Evolutionary conservation across 2,329 filamentous ascomycete species (phyloP), one percentile per base, ranked within the genome.

Genomic region (Claviceps quebecensis): DNA sequence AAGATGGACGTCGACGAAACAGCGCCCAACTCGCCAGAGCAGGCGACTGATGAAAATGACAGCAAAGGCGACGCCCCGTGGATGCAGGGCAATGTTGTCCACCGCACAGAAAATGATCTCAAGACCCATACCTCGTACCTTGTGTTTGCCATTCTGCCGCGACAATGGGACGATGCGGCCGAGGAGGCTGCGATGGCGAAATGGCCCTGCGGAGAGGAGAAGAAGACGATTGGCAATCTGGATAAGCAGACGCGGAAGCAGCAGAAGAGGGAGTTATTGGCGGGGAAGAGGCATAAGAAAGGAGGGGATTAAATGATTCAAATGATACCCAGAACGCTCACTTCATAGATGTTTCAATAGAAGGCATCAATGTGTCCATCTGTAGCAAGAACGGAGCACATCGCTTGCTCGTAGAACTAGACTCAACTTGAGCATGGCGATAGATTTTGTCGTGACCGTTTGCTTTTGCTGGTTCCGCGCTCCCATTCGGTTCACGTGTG

Each of bases 61-160:
- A 57, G 59, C 16, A 59, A 60, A 4, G 61, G 66, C 4, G 61
- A 65, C 13, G 81, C 86, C 55, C 65, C 77, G 1, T 95, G 83
- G 70, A 79, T 85, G 63, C 80, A 90, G 55, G 93, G 93, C 1
- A 78, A 80, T 29, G 62, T 97, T 41, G 76, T 88, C 34, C 87
- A 94, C 60, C 78, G 88, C 23, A 82, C 86, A 0, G 93, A 98
- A 69, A 72, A 82, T 0, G 93, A 98, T 61, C 71, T 97, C 54
- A 96, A 95, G 75, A 93, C 87, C 7, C 93, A 98, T 67, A 98
- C 93, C 0, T 93, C 86, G n/a, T 98, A 98, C 65, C 76, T 98
- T 4, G 86, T 94, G 4, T 98, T 98, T 70, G 93, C 93, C 0
- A 72, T 93, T 3, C 69, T 98, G 54, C 91, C 93, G n/a, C 76